Percentiles rank a stretch among this genome's conserved stretches.
These are phyloP conservation scores for Talaromyces sp. DNA, from an alignment of 2,329 filamentous ascomycete species.

Conservation along the genomic window DNA sequence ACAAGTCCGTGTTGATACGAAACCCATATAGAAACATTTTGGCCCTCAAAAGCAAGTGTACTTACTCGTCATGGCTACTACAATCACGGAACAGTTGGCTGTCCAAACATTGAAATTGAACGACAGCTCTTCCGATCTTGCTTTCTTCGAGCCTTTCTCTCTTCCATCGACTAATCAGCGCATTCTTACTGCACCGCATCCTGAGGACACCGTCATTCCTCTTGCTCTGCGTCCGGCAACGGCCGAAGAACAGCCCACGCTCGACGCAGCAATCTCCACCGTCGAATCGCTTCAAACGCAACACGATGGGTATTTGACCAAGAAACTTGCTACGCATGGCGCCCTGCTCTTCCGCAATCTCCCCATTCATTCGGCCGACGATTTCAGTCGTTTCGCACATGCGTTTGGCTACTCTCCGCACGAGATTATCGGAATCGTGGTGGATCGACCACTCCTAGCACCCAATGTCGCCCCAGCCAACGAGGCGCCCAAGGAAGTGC, in stretches of 20 bases:
- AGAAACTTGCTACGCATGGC: slow-evolving; percentile 42
- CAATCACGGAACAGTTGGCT: not conserved
- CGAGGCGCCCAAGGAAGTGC: slow-evolving; percentile 44
- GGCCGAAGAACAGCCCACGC: slow-evolving; percentile 13
- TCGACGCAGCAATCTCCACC: slow-evolving; percentile 33
- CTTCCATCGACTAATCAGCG: slow-evolving; percentile 41
- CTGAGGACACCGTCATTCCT: slow-evolving; percentile 33
- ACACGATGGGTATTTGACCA: slow-evolving; percentile 31
- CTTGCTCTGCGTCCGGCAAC: slow-evolving; percentile 32
- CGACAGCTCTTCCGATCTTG: slow-evolving; percentile 9
- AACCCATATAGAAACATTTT: no score
- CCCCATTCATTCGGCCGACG: slow-evolving; percentile 42
- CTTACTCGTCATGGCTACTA: not conserved
- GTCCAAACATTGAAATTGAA: not conserved
- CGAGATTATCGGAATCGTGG: slow-evolving; percentile 50
- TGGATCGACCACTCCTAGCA: slow-evolving; percentile 42
- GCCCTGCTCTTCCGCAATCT: slow-evolving; percentile 45
- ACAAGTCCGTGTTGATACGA: no score
- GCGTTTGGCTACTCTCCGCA: slow-evolving; percentile 47
- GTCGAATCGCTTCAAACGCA: slow-evolving; percentile 24
- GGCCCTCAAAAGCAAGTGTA: no score
- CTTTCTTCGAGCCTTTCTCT: slow-evolving; percentile 34
- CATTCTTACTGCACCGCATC: slow-evolving; percentile 37
- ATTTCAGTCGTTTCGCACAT: slow-evolving; percentile 48
- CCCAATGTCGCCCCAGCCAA: slow-evolving; percentile 47